A percentile compares a stretch with the other conserved stretches of the same genome.
phyloP scores from a whole-genome alignment of 1,139 yeast species.

The Hyphopichia fennica region DNA sequence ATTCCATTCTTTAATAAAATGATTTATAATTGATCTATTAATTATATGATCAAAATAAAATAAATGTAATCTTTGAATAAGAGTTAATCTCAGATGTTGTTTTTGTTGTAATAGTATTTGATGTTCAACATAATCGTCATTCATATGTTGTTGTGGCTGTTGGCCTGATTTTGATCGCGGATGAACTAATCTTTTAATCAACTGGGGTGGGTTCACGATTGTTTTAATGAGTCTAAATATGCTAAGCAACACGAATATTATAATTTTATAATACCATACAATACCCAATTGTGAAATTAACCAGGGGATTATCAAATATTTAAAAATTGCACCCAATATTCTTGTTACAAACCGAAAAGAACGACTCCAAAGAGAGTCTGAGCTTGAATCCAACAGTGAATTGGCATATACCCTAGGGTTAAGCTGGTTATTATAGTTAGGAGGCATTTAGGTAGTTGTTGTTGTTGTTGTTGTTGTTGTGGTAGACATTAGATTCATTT shows the following conservation, averaged over 20 bases:
- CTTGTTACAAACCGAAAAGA: neutral
- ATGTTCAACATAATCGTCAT: constrained; percentile 1
- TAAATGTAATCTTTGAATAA: constrained; percentile 2
- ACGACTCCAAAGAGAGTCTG: neutral
- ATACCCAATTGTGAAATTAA: constrained; percentile 6
- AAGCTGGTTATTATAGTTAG: constrained; percentile 6
- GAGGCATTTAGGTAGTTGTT: constrained; percentile 4
- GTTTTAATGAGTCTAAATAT: neutral
- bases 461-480: too few species aligned
- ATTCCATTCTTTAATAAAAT: neutral
- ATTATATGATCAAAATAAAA: neutral
- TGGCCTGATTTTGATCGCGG: too few species aligned
- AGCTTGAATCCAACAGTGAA: too few species aligned
- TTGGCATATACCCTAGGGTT: constrained; percentile 5
- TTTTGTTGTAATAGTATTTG: neutral
- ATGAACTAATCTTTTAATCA: neutral
- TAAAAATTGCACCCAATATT: constrained; percentile 2
- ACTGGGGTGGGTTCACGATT: constrained; percentile 1
- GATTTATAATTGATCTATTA: neutral
- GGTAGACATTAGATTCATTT: too few species aligned
- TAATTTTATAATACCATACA: constrained; percentile 1
- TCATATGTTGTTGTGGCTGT: too few species aligned
- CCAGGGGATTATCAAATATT: constrained; percentile 4
- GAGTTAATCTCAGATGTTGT: neutral
- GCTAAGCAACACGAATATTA: neutral